Base-by-base conservation (phyloP, 1,284 basidiomycete genomes). In the Cystobasidiaceae sp. region DNA sequence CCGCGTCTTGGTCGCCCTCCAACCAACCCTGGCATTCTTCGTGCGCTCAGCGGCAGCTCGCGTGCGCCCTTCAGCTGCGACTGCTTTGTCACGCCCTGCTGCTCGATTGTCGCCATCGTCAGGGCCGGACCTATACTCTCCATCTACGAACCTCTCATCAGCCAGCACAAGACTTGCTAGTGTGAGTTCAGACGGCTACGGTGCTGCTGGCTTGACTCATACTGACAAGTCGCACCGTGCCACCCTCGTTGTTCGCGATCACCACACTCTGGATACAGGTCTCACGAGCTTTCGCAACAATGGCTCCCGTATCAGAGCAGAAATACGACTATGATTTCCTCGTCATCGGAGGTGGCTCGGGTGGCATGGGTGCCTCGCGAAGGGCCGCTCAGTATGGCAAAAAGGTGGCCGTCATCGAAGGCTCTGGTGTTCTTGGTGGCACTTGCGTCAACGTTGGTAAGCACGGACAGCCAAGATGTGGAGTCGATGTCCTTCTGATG, bases 381-480 rank as follows among this genome's bases (percentile, higher is more conserved):
- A 85, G 96, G 64, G 93, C 93, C 13, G 89, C 88, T n/a, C 82
- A 82, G 23, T 94, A 97, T 77, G 93, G 94, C 57, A 90, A 89
- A 75, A 97, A 94, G 77, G 91, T 92, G 51, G 92, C 90, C 11
- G 80, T 97, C 25, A 85, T 97, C 33, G 94, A 99, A 77, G 82
- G 82, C 52, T 84, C 85, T 7, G 83, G 84, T 21, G 77, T 82
- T 41, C 83, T 94, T 4, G 96, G 96, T 41, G 96, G 96, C 46
- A 98, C 96, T 37, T 98, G 96, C 75, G 94, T 99, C 68, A 97
- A 84, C 69, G 83, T 94, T 67, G 91, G 90, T 86, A 71, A 71
- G 87, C 82, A n/a, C n/a, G n/a, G n/a, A n/a, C n/a, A 9, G 41
- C n/a, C 37, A 21, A 9, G 11, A 37, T 21, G 45, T 46, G 41